Evolutionary conservation across 345 rosid species (phyloP).

Genomic region (Orychophragmus violaceus): DNA sequence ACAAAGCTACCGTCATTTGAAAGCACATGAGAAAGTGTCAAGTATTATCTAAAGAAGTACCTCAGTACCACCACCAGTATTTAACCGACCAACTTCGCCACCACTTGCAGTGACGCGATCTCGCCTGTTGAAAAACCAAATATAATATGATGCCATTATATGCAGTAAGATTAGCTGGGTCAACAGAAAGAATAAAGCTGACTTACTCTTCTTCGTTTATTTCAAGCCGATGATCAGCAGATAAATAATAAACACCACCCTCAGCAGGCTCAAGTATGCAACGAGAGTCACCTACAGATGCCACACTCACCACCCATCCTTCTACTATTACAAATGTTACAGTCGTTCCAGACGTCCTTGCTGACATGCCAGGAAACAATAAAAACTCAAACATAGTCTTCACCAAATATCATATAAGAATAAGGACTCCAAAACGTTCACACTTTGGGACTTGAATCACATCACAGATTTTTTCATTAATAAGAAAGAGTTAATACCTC

Average conservation of each 20-base stretch:
- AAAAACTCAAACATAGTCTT: constrained; percentile 21
- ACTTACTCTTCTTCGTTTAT: constrained; percentile 92
- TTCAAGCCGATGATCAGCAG: constrained; percentile 97
- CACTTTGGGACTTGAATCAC: background rate
- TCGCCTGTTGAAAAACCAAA: constrained; percentile 48
- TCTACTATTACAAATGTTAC: constrained; percentile 91
- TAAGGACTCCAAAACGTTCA: background rate
- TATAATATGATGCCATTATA: constrained; percentile 1
- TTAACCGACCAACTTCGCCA: constrained; percentile 97
- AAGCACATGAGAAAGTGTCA: background rate
- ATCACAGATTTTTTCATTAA: background rate
- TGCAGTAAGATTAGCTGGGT: background rate
- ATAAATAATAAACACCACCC: constrained; percentile 77
- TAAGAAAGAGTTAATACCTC: constrained; percentile 38
- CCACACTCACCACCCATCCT: constrained; percentile 90
- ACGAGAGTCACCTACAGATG: constrained; percentile 98
- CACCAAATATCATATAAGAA: background rate
- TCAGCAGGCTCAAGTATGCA: constrained; percentile 96
- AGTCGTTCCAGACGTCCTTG: constrained; percentile 86
- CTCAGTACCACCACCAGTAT: constrained; percentile 98
- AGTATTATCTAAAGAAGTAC: constrained; percentile 36
- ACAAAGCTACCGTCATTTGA: background rate
- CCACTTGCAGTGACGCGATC: constrained; percentile 91
- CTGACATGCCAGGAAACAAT: constrained; percentile 38
- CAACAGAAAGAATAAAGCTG: background rate